Conservation (phyloP, 176 grass and related monocot genomes). For the Musa beccarii region DNA sequence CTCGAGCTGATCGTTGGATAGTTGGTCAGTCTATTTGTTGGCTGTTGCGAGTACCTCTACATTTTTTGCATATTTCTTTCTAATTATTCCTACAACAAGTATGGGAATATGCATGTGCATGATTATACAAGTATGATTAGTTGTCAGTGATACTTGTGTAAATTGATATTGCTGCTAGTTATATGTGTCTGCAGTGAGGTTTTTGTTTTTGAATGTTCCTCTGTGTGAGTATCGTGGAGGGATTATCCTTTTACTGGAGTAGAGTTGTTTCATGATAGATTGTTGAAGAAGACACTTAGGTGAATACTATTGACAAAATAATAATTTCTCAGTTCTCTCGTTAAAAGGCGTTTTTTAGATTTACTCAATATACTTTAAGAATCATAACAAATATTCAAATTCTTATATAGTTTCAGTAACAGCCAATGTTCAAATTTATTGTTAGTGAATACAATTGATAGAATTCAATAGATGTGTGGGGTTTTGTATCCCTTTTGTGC, state of each 20-base stretch:
- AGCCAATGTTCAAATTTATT: too few relatives aligned
- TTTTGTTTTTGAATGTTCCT: background rate
- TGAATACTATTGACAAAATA: background rate
- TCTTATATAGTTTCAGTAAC: too few relatives aligned
- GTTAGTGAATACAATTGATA: too few relatives aligned
- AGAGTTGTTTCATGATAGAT: background rate
- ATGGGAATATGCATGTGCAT: background rate
- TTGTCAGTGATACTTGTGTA: too few relatives aligned
- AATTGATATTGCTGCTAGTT: too few relatives aligned
- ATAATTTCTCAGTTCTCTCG: background rate
- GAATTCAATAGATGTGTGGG: too few relatives aligned
- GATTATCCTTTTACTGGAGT: background rate
- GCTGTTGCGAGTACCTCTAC: background rate
- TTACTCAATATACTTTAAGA: too few relatives aligned
- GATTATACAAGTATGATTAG: too few relatives aligned
- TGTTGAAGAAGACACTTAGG: background rate
- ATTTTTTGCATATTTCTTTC: background rate
- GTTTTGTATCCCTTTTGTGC: background rate
- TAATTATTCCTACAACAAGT: background rate
- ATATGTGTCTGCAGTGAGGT: background rate
- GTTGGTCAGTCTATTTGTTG: constrained; percentile 2
- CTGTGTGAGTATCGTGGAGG: background rate
- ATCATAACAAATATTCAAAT: too few relatives aligned
- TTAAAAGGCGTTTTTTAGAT: background rate
- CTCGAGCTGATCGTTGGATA: background rate